A percentile compares a stretch with the other conserved stretches of the same genome.
These are phyloP conservation scores for Sungouiella blattae DNA, from an alignment of 805 yeast species.

Conservation along the genomic window DNA sequence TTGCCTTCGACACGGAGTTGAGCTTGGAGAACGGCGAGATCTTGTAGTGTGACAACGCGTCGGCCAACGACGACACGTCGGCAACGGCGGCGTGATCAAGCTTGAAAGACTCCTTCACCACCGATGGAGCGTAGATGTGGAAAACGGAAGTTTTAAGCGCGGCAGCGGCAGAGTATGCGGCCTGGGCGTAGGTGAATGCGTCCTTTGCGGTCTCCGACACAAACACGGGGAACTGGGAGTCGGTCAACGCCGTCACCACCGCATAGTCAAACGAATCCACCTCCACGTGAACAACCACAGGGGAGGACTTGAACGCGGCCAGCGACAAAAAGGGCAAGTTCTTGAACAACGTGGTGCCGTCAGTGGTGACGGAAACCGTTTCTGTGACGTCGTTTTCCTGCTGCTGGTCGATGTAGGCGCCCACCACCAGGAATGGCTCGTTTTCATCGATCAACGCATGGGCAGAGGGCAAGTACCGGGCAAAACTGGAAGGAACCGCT, in stretches of 20 bases:
- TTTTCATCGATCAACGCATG: constrained; percentile 38
- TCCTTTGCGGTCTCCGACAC: constrained; percentile 63
- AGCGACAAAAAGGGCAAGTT: constrained; percentile 57
- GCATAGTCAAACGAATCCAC: constrained; percentile 62
- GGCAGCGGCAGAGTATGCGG: constrained; percentile 56
- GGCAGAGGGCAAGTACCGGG: constrained; percentile 21
- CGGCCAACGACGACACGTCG: constrained; percentile 14
- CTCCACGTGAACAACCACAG: constrained; percentile 61
- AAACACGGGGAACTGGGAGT: constrained; percentile 58
- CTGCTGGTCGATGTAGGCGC: constrained; percentile 23
- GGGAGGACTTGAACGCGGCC: constrained; percentile 30
- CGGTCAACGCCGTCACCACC: constrained; percentile 67
- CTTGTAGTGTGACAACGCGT: constrained; percentile 21
- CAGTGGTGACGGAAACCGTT: constrained; percentile 47
- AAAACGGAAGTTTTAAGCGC: constrained; percentile 54
- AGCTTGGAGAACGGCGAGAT: constrained; percentile 29
- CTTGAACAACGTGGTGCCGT: constrained; percentile 51
- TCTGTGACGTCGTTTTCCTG: constrained; percentile 12
- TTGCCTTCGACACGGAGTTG: constrained; percentile 31
- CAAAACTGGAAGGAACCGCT: constrained; percentile 33
- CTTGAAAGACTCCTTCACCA: constrained; percentile 12
- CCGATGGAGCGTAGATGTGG: constrained; percentile 56
- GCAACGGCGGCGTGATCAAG: constrained; percentile 2
- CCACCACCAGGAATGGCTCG: constrained; percentile 51
- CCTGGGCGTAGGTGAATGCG: constrained; percentile 49